Evolutionary conservation across 345 rosid genomes (phyloP), one percentile per base, ranked within the genome.

Genomic region (Populus simonii): DNA sequence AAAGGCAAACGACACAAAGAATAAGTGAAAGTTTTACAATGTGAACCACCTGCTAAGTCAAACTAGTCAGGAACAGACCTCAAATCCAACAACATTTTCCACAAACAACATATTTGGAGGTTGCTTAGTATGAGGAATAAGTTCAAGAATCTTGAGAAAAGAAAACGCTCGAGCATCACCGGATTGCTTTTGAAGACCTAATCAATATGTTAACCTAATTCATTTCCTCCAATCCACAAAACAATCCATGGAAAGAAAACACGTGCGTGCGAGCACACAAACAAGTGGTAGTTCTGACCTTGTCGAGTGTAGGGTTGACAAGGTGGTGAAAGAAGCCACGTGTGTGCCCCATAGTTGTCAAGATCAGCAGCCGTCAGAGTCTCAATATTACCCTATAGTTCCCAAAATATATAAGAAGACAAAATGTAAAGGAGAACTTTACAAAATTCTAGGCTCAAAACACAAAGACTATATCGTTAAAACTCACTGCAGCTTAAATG

Each of bases 261-360:
- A 63, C 45, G 1, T 41, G 13, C 45, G 15, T 12, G 12, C 4
- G 15, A 11, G 12, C 45, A 61, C 62, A 70, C 3, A 45, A 68
- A 31, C 31, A 70, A 38, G 41, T 69, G 43, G 57, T 35, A 29
- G 59, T 43, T 25, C 20, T 61, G 74, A 93, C 99, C 99, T 92
- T 95, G 99, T 75, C 97, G 87, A 65, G 99, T 95, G 84, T 93
- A 95, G 66, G 98, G 99, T 79, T 95, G 99, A 81, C 98, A 95
- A 79, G 99, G 99, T 78, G 98, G 99, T 33, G 97, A 95, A 86
- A 95, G 98, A 81, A 95, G 94, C 98, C 99, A 93, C 8, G 93
- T 96, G 39, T 93, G 88, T 23, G 97, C 94, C 25, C 76, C 77
- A 77, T 91, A 91, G 75, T 62, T 86, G 83, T 93, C 96, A 22